A percentile compares a stretch with the other conserved stretches of the same genome.
Evolutionary conservation across 2,329 filamentous ascomycete genomes (phyloP).

Genomic region (Diplodia intermedia): DNA sequence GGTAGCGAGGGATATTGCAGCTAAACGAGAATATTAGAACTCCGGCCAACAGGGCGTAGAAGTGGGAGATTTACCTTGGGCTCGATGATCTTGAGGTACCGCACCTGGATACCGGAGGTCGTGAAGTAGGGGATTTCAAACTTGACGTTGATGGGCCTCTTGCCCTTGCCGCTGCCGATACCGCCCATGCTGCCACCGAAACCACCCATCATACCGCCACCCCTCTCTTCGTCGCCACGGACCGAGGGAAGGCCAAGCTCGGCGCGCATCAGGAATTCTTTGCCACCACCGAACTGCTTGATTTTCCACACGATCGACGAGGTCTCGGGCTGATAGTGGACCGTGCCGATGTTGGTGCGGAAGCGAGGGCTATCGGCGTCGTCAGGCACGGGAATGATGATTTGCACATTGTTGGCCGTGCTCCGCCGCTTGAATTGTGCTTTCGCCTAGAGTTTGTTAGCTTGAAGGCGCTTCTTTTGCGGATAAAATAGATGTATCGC

Average conservation of each 20-base stretch:
- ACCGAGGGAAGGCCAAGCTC: constrained; percentile 94
- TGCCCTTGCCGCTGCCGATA: constrained; percentile 79
- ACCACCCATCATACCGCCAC: constrained; percentile 96
- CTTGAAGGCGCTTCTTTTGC: not conserved
- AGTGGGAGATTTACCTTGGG: constrained; percentile 76
- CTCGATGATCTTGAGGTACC: constrained; percentile 98
- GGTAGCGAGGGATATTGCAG: constrained; percentile 97
- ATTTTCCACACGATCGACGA: constrained; percentile 99
- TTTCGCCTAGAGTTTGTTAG: constrained; percentile 64
- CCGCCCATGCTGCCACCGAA: constrained; percentile 98
- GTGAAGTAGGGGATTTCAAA: constrained; percentile 99
- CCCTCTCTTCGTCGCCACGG: constrained; percentile 91
- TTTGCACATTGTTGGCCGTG: constrained; percentile 98
- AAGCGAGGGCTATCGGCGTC: constrained; percentile 96
- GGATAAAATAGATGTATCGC: not conserved
- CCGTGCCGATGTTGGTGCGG: constrained; percentile 94
- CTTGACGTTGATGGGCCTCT: constrained; percentile 97
- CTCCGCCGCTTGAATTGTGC: constrained; percentile 98
- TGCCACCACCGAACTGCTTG: constrained; percentile 98
- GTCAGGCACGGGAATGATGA: constrained; percentile 94
- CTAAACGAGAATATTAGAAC: constrained; percentile 54
- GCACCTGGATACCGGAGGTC: constrained; percentile 97
- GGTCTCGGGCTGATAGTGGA: constrained; percentile 97
- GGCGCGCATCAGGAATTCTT: constrained; percentile 98
- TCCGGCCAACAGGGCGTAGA: not conserved